Evolutionary conservation across 768 basidiomycete genomes (phyloP).

Genomic region (Fibroporia radiculosa): DNA sequence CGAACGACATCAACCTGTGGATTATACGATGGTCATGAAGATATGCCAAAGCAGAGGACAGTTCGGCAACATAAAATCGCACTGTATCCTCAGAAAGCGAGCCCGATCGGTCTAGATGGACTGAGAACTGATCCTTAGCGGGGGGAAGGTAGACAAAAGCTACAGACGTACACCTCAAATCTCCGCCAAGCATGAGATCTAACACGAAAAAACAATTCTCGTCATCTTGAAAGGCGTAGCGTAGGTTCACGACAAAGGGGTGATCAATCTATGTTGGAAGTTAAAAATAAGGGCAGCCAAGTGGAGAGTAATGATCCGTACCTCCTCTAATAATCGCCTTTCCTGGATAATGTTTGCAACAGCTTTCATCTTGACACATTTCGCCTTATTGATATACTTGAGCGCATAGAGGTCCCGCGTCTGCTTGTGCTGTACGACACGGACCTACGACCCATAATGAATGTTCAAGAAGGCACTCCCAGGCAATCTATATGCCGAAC

Average conservation of each 20-base stretch:
- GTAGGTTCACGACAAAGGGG: slow-evolving; percentile 88
- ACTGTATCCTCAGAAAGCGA: slow-evolving; percentile 71
- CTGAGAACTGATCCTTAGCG: slow-evolving; percentile 30
- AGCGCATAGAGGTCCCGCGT: slow-evolving; percentile 94
- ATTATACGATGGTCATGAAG: slow-evolving; percentile 92
- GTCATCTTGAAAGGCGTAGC: slow-evolving; percentile 96
- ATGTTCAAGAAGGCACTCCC: neutral
- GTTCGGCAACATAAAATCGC: slow-evolving; percentile 83
- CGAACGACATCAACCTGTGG: slow-evolving; percentile 66
- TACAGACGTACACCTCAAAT: slow-evolving; percentile 73
- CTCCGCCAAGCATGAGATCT: slow-evolving; percentile 95
- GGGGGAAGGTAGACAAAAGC: neutral
- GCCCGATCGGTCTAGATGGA: slow-evolving; percentile 81
- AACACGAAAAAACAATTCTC: slow-evolving; percentile 98
- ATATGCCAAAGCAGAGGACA: slow-evolving; percentile 82
- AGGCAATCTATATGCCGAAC: slow-evolving; percentile 31
- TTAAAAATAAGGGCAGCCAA: slow-evolving; percentile 8
- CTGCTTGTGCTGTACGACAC: slow-evolving; percentile 98
- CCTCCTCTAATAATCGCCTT: slow-evolving; percentile 91
- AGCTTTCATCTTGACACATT: slow-evolving; percentile 98
- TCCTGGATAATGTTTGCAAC: slow-evolving; percentile 98
- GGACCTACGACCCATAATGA: slow-evolving; percentile 57
- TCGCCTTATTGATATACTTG: slow-evolving; percentile 98
- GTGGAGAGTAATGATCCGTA: slow-evolving; percentile 23
- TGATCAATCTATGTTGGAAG: slow-evolving; percentile 72